Base-by-base conservation (phyloP, 306 rosid species). In the Ceratonia siliqua region DNA sequence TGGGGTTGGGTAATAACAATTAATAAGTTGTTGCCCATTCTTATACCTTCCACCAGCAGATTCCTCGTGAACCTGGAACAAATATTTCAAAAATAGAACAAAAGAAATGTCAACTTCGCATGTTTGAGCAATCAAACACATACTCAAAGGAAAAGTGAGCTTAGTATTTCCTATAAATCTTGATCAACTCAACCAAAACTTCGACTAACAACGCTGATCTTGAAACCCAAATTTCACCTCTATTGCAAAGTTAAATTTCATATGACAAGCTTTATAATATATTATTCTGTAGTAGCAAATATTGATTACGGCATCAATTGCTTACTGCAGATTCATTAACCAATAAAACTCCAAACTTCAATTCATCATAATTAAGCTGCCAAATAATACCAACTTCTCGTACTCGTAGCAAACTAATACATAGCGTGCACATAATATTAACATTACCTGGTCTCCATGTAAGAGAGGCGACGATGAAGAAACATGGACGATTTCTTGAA, bases 41-140 rank as follows among this genome's bases (percentile, higher is more conserved):
- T 62, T 41, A 65, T 86, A 93, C 98, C 97, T 88, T 69, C 74
- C 82, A 88, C 53, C 88, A 8, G 82, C 76, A 76, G 84, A 86
- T 72, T 75, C 79, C 71, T 87, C 83, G 45, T 32, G 7, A 55
- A 65, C 96, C 98, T 93, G 85, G 42, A 68, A 45, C 74, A 92
- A 54, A 68, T 76, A 82, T 36, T 48, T 58, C 30, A 82, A 57
- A 73, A 10, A 77, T 8, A 5, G 12, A 70, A 75, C 18, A 71
- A 46, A 82, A 35, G 36, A 27, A 70, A 48, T 9, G 83, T 85
- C 59, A 89, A 66, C 57, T 53, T 58, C 7, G 52, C 30, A 79
- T 38, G 41, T 64, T 49, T 13, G 25, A 18, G 70, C 58, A 76
- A 65, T 21, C 48, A 55, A 65, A 38, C 24, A 58, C 52, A 68